A percentile compares a stretch with the other conserved stretches of the same genome.
These are phyloP conservation scores for Pseudonitzschia delicatissima DNA, from an alignment of 108 stramenopile species.

Conservation along the genomic window DNA sequence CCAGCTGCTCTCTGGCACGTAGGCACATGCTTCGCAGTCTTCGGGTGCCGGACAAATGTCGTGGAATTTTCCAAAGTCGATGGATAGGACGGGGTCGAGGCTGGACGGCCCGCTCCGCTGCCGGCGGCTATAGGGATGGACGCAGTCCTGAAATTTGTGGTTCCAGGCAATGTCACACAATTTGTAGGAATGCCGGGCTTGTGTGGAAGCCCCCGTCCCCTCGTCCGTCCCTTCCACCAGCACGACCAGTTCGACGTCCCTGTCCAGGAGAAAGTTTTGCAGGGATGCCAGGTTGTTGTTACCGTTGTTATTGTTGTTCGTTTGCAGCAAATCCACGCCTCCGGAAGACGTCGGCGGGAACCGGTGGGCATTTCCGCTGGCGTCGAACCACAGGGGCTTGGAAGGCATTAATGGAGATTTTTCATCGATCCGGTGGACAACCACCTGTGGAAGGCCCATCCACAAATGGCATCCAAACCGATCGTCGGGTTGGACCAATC, in stretches of 20 bases:
- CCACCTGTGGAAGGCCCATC: constrained; percentile 92
- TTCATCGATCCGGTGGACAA: constrained; percentile 90
- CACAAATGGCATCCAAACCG: constrained; percentile 65
- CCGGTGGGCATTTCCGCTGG: constrained; percentile 39
- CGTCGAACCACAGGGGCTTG: constrained; percentile 68
- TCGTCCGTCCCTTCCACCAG: constrained; percentile 95
- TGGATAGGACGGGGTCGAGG: constrained; percentile 23
- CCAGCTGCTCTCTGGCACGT: constrained; percentile 16
- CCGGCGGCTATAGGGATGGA: constrained; percentile 42
- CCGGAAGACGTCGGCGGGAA: neutral
- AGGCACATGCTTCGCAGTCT: constrained; percentile 28
- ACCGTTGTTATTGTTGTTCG: neutral
- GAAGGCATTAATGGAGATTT: constrained; percentile 80
- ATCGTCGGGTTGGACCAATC: constrained; percentile 58
- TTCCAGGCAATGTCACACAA: constrained; percentile 81
- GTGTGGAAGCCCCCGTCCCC: constrained; percentile 81
- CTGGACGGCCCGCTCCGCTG: constrained; percentile 13
- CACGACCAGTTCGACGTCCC: constrained; percentile 90
- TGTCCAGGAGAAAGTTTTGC: constrained; percentile 70
- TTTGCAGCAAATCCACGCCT: neutral
- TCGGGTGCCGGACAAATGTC: constrained; percentile 30
- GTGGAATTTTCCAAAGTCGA: constrained; percentile 79
- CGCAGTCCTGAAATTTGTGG: constrained; percentile 83
- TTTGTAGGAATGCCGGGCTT: constrained; percentile 92
- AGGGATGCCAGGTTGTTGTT: constrained; percentile 16